Evolutionary conservation across 1,284 basidiomycete species (phyloP).

Genomic region (Ustilago curta): DNA sequence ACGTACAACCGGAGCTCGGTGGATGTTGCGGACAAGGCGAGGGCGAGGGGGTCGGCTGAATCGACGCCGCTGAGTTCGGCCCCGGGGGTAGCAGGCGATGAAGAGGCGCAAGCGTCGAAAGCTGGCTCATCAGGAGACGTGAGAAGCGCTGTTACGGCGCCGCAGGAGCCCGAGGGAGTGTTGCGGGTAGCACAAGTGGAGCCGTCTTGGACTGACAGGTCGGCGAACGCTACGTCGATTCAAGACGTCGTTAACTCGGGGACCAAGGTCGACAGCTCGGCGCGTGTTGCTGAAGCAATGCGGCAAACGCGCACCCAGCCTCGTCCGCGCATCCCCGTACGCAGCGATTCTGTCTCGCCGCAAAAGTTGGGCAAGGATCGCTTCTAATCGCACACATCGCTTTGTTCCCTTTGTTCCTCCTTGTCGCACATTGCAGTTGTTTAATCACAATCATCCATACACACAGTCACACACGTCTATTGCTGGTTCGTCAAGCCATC

Average conservation of each 20-base stretch:
- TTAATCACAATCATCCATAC: no score
- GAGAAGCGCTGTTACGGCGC: neutral
- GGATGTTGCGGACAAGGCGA: neutral
- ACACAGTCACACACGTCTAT: no score
- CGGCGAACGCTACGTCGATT: neutral
- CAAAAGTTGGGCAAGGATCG: constrained; percentile 8
- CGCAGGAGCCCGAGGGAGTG: neutral
- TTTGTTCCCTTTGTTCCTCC: no score
- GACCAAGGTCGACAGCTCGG: neutral
- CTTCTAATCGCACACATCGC: constrained; percentile 1
- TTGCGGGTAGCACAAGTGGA: neutral
- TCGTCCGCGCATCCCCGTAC: constrained; percentile 27
- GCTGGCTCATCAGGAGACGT: neutral
- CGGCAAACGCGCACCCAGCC: constrained; percentile 6
- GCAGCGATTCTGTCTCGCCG: constrained; percentile 27
- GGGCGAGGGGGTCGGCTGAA: constrained; percentile 1
- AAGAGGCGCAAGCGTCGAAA: neutral
- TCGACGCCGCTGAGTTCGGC: constrained; percentile 19
- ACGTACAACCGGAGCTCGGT: constrained; percentile 15
- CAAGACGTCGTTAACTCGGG: neutral
- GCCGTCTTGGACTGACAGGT: neutral
- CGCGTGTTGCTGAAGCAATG: neutral
- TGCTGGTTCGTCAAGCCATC: no score
- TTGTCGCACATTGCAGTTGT: no score
- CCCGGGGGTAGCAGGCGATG: constrained; percentile 6